Evolutionary conservation across 1,139 yeast species (phyloP).

Genomic region (Suhomyces atakaporum): DNA sequence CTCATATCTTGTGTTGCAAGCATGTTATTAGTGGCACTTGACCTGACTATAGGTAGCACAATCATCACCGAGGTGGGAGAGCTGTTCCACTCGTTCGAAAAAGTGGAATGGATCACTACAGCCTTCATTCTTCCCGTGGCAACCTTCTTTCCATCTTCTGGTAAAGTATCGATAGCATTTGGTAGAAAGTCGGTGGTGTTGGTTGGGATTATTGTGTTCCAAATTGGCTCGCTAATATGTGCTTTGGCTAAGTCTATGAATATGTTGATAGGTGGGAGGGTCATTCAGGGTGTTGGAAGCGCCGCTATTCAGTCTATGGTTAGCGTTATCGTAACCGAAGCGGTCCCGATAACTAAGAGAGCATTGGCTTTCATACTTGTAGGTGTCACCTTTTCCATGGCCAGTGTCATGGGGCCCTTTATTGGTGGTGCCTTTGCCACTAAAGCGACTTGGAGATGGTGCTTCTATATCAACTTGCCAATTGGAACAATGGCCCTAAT

Average conservation of each 20-base stretch:
- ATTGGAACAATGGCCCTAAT: conserved; percentile 24
- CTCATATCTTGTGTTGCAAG: conserved; percentile 19
- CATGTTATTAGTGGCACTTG: conserved; percentile 25
- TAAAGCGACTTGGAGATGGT: conserved; percentile 29
- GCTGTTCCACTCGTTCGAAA: conserved; percentile 20
- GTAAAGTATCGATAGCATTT: conserved; percentile 25
- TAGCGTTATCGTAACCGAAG: conserved; percentile 22
- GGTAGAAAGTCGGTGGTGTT: conserved; percentile 23
- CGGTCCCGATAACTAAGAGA: conserved; percentile 23
- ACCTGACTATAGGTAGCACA: conserved; percentile 26
- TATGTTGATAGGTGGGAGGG: conserved; percentile 27
- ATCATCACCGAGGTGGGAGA: conserved; percentile 23
- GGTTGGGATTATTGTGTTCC: conserved; percentile 23
- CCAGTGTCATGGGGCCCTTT: conserved; percentile 27
- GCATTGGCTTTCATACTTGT: conserved; percentile 21
- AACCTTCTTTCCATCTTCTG: conserved; percentile 25
- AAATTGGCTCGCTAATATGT: conserved; percentile 23
- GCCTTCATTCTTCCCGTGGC: conserved; percentile 26
- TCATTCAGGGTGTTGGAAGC: conserved; percentile 26
- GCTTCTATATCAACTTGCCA: conserved; percentile 29
- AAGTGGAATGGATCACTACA: conserved; percentile 26
- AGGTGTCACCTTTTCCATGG: conserved; percentile 23
- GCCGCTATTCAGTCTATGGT: conserved; percentile 24
- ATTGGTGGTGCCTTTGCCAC: conserved; percentile 28
- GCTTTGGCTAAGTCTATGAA: conserved; percentile 23